Conservation (phyloP, 495 filamentous ascomycete genomes). For the Astrocystis sublimbata region DNA sequence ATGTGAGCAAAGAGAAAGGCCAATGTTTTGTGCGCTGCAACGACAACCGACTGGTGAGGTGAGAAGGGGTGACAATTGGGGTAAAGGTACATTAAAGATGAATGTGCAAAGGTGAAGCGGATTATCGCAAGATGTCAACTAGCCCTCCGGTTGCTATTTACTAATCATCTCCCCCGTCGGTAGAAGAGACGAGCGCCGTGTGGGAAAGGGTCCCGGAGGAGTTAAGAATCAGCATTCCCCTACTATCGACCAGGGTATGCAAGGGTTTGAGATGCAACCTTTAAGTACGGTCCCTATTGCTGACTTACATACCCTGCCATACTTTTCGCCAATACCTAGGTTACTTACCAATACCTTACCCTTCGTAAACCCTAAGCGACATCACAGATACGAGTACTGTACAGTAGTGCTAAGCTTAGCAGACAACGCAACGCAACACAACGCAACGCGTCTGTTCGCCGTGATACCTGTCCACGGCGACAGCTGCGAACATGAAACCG, state of each 20-base stretch:
- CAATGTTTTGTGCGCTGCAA: neutral
- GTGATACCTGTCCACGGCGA: neutral
- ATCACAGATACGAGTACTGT: neutral
- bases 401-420: too few relatives aligned
- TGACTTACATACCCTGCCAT: too few relatives aligned
- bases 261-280: neutral
- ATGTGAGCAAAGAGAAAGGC: neutral
- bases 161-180: neutral
- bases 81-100: neutral
- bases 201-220: neutral
- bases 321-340: too few relatives aligned
- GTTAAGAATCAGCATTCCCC: neutral
- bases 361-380: neutral
- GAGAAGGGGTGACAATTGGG: neutral
- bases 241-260: constrained; percentile 12
- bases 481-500: neutral
- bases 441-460: neutral
- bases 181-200: neutral
- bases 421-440: too few relatives aligned
- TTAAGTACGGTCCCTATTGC: too few relatives aligned
- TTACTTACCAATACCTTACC: neutral
- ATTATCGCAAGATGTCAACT: neutral
- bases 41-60: neutral
- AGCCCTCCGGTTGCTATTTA: neutral
- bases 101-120: neutral